Base-by-base conservation (phyloP, 2,329 filamentous ascomycete species). In the Penicillium psychrosexuale region DNA sequence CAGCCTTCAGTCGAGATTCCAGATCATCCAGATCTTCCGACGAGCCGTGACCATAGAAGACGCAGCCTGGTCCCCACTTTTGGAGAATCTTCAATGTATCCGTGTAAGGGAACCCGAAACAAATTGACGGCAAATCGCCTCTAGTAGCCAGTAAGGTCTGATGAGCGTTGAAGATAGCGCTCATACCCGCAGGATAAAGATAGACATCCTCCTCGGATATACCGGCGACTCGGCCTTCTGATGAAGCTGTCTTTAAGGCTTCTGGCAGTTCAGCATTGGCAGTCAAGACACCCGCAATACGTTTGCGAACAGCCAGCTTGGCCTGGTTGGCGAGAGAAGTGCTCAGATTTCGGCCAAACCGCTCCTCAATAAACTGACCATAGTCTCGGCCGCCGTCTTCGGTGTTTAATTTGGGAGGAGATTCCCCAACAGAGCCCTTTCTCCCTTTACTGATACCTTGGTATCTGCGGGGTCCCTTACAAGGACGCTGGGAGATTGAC, bases 71-170 rank as follows among this genome's bases (percentile, higher is more conserved):
- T 0, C 93, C 94, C 72, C 95, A 97, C 72, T 97, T 99, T 70
- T 97, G 81, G 5, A 97, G 78, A 47, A 97, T 90, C 72, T 99
- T 99, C 51, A 97, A 81, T 0, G 94, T 97, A 73, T 99, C 94
- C 49, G 97, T 90, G 65, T 99, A 99, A 0, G 94, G 91, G 65
- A 99, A 99, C n/a, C 94, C 94, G 67, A 91, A 97, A 67, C 88
- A 92, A 68, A 99, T 85, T 71, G 91, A 95, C 73, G 90, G 89
- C 56, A 83, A 69, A 8, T 80, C 76, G 3, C 85, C 85, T 36
- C 86, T 83, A 0, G 84, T 80, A 48, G 79, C 77, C 59, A 93
- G 77, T 47, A 97, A 77, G 40, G 84, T 84, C 46, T 88, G 85
- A 70, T 99, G 94, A 0, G 89, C 82, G 64, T 90, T 91, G 77